Evolutionary conservation across 169 alveolate species (phyloP).

Genomic region (Plasmodium vinckei): DNA sequence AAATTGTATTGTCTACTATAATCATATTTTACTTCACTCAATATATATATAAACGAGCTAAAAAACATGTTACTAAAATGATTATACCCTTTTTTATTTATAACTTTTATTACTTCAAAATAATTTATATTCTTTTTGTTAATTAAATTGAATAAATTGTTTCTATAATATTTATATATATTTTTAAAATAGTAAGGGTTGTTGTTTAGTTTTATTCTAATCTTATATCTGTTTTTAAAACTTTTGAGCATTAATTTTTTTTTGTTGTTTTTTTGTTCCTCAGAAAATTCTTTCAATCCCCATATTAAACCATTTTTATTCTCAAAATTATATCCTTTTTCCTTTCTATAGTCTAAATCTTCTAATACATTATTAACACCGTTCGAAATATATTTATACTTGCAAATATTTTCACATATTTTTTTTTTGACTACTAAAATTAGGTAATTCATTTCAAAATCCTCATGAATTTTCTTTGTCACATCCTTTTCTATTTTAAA

Average conservation of each 20-base stretch:
- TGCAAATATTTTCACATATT: not conserved
- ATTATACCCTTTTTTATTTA: slow-evolving; percentile 30
- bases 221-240: not conserved
- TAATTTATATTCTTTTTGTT: slow-evolving; percentile 47
- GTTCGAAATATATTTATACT: not conserved
- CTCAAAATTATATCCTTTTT: not conserved
- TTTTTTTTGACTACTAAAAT: slow-evolving; percentile 13
- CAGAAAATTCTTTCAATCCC: not conserved
- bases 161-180: slow-evolving; percentile 23
- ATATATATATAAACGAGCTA: slow-evolving; percentile 25
- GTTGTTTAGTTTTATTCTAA: slow-evolving; percentile 29
- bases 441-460: slow-evolving; percentile 15
- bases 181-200: slow-evolving; percentile 48
- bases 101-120: slow-evolving; percentile 26
- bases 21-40: slow-evolving; percentile 72
- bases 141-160: slow-evolving; percentile 9
- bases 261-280: not conserved
- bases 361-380: not conserved
- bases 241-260: too few species aligned
- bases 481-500: slow-evolving; percentile 19
- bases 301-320: not conserved
- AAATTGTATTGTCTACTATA: slow-evolving; percentile 52
- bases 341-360: not conserved
- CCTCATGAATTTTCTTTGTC: slow-evolving; percentile 17
- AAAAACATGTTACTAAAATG: slow-evolving; percentile 64